Conservation (phyloP, 2,329 filamentous ascomycete genomes). For the Exserohilum rostratum region DNA sequence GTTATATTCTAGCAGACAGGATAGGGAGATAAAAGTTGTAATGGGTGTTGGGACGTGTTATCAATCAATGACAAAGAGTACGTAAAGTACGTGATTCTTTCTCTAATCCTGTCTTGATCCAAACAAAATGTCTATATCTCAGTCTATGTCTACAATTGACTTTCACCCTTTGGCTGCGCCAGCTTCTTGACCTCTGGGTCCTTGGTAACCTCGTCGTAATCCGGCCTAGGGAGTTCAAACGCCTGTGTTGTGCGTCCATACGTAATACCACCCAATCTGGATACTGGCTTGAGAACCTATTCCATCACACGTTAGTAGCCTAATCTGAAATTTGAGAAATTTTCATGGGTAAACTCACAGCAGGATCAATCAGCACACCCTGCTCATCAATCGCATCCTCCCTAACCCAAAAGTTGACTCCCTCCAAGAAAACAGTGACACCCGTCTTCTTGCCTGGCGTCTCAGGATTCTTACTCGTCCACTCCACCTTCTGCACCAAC, state of each 20-base stretch:
- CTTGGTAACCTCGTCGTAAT: constrained; percentile 53
- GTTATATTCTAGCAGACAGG: not conserved
- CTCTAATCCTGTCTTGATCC: not conserved
- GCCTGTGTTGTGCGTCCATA: constrained; percentile 75
- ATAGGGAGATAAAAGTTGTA: not conserved
- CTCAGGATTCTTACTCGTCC: constrained; percentile 66
- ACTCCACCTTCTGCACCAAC: constrained; percentile 75
- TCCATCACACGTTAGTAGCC: too few relatives aligned
- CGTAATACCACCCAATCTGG: constrained; percentile 82
- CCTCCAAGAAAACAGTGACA: constrained; percentile 79
- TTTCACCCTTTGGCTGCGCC: constrained; percentile 32
- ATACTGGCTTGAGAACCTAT: constrained; percentile 75
- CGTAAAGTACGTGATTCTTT: not conserved
- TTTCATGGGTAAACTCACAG: constrained; percentile 52
- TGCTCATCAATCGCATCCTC: constrained; percentile 87
- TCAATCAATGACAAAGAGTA: not conserved
- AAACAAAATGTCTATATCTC: not conserved
- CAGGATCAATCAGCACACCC: constrained; percentile 73
- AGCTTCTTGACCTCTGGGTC: constrained; percentile 65
- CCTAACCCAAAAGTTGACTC: constrained; percentile 83
- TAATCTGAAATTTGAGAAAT: too few relatives aligned
- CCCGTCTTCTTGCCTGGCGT: constrained; percentile 76
- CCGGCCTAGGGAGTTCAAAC: constrained; percentile 71
- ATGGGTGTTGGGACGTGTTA: not conserved
- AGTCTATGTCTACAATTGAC: constrained; percentile 1